Base-by-base conservation (phyloP, 441 rosid genomes). In the Erysimum cheiri region DNA sequence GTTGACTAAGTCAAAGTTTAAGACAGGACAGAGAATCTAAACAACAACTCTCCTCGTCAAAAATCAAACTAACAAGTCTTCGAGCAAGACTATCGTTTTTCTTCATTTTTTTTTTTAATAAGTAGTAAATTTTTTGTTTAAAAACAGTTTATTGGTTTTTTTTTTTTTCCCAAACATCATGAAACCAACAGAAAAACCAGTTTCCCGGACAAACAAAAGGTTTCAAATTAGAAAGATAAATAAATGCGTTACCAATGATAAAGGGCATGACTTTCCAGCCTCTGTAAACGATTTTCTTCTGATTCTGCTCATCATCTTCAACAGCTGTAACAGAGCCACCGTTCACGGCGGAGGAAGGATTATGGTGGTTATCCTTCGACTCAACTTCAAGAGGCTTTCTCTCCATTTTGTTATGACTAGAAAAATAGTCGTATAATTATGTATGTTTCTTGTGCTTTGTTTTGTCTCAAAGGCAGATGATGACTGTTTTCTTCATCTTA, bases 191-290 rank as follows among this genome's bases (percentile, higher is more conserved):
- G 6, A 37, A 6, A 14, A 50, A 37, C 64, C 15, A 36, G 59
- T 3, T 33, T 19, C 28, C 1, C 3, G 9, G 12, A 36, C 6
- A 9, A 13, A 40, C 56, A 17, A 17, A 24, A 52, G 3, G 5
- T 14, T 32, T 33, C 0, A 15, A 36, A 8, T 13, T 5, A 6
- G 24, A n/a, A 33, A 33, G 1, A 33, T 6, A 33, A 6, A 33
- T 5, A 22, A 31, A 4, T 0, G 53, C 0, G 43, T 64, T 70
- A 88, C 93, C 93, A 52, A 88, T 81, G 47, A 88, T 80, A 58
- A 76, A 86, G 50, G 94, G 94, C 94, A 88, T 88, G 75, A 80
- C 84, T 79, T 80, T 86, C 80, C 86, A 78, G 43, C 90, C 90
- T 71, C 85, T 79, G 33, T 79, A 80, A 14, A 81, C 72, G 22